Conservation (phyloP, 345 rosid species). For the Brassica incana region DNA sequence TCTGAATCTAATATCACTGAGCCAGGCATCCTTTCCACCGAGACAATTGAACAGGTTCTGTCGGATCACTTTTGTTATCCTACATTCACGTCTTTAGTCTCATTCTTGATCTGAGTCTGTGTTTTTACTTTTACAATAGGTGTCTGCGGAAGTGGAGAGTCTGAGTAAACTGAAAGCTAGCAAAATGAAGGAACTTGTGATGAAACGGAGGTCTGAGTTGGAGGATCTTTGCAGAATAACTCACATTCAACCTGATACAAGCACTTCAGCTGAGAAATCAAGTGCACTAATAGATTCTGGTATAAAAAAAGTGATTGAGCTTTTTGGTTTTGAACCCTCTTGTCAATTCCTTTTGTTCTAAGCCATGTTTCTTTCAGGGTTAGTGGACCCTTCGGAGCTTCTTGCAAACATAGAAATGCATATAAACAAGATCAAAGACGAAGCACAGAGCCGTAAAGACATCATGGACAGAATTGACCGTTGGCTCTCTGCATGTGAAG, state of each 20-base stretch:
- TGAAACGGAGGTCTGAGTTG: conserved; percentile 82
- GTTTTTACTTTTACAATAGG: conserved; percentile 46
- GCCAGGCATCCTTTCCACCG: conserved; percentile 64
- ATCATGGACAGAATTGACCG: conserved; percentile 90
- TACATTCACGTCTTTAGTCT: neutral
- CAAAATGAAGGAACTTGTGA: conserved; percentile 94
- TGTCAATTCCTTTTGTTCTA: neutral
- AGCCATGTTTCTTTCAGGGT: conserved; percentile 49
- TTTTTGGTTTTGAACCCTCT: conserved; percentile 4
- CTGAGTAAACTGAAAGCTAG: conserved; percentile 77
- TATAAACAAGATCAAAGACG: conserved; percentile 74
- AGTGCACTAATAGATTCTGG: conserved; percentile 93
- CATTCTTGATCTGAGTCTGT: neutral
- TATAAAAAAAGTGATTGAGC: conserved; percentile 29
- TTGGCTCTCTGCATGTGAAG: conserved; percentile 96
- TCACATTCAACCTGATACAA: conserved; percentile 83
- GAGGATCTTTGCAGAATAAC: conserved; percentile 71
- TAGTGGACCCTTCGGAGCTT: conserved; percentile 92
- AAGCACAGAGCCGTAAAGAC: conserved; percentile 84
- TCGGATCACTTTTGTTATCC: neutral
- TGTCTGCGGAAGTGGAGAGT: conserved; percentile 80
- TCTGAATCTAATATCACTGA: conserved; percentile 63
- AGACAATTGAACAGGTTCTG: conserved; percentile 74
- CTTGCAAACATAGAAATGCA: conserved; percentile 76
- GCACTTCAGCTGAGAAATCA: conserved; percentile 89